These are phyloP conservation scores for Coprinopsis cinerea DNA, from an alignment of 768 basidiomycete species.

Conservation along the genomic window DNA sequence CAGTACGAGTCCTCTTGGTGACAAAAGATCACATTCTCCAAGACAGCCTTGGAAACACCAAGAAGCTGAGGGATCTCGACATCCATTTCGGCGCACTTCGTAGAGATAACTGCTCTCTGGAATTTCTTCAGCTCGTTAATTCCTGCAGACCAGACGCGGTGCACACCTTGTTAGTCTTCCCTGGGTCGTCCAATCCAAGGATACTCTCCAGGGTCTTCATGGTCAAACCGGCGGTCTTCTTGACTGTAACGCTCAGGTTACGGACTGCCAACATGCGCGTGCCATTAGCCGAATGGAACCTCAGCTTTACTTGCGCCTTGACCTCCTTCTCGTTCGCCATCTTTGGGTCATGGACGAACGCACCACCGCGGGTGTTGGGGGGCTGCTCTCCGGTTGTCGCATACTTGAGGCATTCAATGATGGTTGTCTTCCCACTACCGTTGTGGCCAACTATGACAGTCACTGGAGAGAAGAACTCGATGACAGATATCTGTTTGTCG, in stretches of 20 bases:
- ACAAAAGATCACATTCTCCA: slow-evolving; percentile 99
- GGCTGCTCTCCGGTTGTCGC: slow-evolving; percentile 98
- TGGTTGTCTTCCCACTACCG: slow-evolving; percentile 97
- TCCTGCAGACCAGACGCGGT: not conserved
- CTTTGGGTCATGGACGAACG: slow-evolving; percentile 97
- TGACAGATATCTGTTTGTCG: slow-evolving; percentile 88
- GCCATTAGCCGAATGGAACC: slow-evolving; percentile 89
- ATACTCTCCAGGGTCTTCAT: slow-evolving; percentile 99
- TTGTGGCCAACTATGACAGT: slow-evolving; percentile 99
- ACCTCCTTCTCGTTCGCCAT: slow-evolving; percentile 99
- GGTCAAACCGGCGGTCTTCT: slow-evolving; percentile 81
- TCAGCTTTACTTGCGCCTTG: slow-evolving; percentile 94
- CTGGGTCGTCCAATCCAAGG: slow-evolving; percentile 61
- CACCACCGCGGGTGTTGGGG: slow-evolving; percentile 96
- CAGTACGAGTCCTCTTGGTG: slow-evolving; percentile 99
- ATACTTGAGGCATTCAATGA: slow-evolving; percentile 99
- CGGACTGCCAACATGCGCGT: slow-evolving; percentile 85
- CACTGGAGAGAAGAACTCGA: slow-evolving; percentile 96
- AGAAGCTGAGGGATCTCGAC: slow-evolving; percentile 87
- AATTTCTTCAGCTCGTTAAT: not conserved
- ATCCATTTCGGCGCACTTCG: slow-evolving; percentile 97
- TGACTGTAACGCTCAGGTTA: slow-evolving; percentile 87
- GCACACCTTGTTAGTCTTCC: slow-evolving; percentile 73
- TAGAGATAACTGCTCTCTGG: slow-evolving; percentile 86
- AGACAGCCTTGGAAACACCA: slow-evolving; percentile 95